Evolutionary conservation across 2,329 filamentous ascomycete species (phyloP), one percentile per base, ranked within the genome.

Genomic region (Beauveria brongniartii): DNA sequence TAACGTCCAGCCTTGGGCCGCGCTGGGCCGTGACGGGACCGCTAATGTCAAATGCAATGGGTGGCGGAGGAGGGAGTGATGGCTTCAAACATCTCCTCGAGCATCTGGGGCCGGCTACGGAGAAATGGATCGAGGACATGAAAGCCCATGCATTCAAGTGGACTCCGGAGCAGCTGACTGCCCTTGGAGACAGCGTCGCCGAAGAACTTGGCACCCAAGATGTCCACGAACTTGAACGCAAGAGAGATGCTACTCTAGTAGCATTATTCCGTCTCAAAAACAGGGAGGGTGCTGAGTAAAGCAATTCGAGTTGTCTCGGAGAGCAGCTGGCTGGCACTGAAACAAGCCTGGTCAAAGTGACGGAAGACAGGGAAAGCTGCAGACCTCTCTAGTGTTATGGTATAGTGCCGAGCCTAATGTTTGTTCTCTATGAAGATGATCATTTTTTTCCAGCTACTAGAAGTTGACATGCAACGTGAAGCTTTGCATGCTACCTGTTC

Each of bases 11-110:
- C 7, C 64, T 64, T 6, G 66, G 66, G 0, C 62, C 62, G 2
- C 62, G 66, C 5, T 68, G 66, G 66, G 64, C 65, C 5, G 55
- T 67, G 9, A 61, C 63, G 22, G 65, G 65, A 2, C 65, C 65
- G 2, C 61, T 64, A 59, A 48, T 53, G 57, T 26, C 62, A n/a
- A 61, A 64, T 30, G 52, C 63, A 20, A 55, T 64, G 55, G 61
- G 61, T 26, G 59, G 65, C n/a, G 66, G 67, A 9, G 66, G 67
- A 20, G 64, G 65, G 2, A 61, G 56, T 28, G 64, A 64, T 4
- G 65, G 67, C 1, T 64, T 68, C 30, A 61, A 58, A 26, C 64
- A 66, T 30, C 54, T 62, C 37, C 54, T 66, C 3, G 59, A 66
- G 30, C 65, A 64, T 46, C 46, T 66, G 10, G 61, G 63, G 8